Evolutionary conservation across 2,329 filamentous ascomycete genomes (phyloP).

Genomic region (Trichoderma koningiopsis): DNA sequence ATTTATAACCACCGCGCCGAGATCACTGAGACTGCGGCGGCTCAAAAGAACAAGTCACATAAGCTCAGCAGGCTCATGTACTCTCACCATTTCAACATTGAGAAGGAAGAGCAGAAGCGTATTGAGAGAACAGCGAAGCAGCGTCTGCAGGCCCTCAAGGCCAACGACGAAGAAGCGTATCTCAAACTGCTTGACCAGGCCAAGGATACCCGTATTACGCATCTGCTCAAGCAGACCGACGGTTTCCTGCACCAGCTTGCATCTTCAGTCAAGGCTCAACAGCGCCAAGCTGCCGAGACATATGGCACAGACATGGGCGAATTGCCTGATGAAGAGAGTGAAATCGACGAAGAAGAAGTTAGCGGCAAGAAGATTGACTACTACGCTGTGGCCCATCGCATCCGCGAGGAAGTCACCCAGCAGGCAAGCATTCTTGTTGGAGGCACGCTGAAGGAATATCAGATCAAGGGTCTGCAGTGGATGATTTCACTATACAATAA

Average conservation of each 20-base stretch:
- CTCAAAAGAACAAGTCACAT: conserved; percentile 73
- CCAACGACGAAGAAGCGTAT: conserved; percentile 99
- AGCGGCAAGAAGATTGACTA: conserved; percentile 88
- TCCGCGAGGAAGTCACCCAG: conserved; percentile 85
- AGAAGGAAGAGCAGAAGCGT: conserved; percentile 98
- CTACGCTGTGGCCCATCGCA: conserved; percentile 94
- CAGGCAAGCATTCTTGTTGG: conserved; percentile 89
- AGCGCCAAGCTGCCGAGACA: conserved; percentile 76
- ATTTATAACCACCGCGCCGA: conserved; percentile 82
- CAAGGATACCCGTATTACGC: conserved; percentile 98
- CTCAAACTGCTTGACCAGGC: conserved; percentile 96
- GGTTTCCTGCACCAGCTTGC: conserved; percentile 96
- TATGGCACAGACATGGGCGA: conserved; percentile 67
- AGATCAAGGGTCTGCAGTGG: conserved; percentile 98
- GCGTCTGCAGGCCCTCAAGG: conserved; percentile 97
- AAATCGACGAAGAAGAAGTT: conserved; percentile 67
- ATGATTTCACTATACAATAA: conserved; percentile 99
- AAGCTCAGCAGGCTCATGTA: conserved; percentile 91
- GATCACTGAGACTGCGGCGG: conserved; percentile 66
- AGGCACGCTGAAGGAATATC: conserved; percentile 93
- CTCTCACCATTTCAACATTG: conserved; percentile 88
- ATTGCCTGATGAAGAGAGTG: conserved; percentile 63
- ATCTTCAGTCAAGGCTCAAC: conserved; percentile 90
- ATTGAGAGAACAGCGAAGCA: conserved; percentile 98
- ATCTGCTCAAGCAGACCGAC: conserved; percentile 94